Conservation (phyloP, 306 rosid genomes). For the Astragalus membranaceus region DNA sequence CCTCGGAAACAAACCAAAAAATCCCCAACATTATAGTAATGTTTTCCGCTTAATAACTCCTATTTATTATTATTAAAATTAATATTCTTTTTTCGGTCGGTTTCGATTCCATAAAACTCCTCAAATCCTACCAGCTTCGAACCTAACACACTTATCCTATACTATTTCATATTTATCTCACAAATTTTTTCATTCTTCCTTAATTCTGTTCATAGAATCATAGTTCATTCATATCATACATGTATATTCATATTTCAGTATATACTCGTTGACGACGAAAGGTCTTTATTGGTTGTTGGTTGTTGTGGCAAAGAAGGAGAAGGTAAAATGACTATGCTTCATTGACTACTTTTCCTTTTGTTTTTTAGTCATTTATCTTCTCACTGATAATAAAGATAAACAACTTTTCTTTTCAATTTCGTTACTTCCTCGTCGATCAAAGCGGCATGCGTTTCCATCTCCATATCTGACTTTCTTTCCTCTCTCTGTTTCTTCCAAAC, state of each 20-base stretch:
- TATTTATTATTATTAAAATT: neutral
- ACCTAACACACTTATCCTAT: conserved; percentile 35
- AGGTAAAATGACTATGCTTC: conserved; percentile 25
- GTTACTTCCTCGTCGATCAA: conserved; percentile 26
- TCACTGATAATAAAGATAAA: neutral
- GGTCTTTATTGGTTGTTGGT: conserved; percentile 35
- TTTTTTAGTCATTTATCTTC: neutral
- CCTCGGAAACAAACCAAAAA: conserved; percentile 23
- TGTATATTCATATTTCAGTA: neutral
- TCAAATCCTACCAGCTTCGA: conserved; percentile 45
- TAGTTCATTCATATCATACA: neutral
- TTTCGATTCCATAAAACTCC: conserved; percentile 38
- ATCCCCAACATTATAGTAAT: neutral
- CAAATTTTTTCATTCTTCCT: conserved; percentile 9
- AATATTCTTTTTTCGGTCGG: conserved; percentile 15
- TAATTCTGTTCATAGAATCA: neutral
- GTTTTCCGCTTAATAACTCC: neutral
- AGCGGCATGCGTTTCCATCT: neutral
- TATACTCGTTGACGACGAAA: neutral
- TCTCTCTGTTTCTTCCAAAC: neutral
- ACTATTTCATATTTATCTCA: conserved; percentile 8
- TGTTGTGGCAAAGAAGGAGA: conserved; percentile 24
- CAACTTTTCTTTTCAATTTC: conserved; percentile 9
- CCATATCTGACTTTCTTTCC: neutral
- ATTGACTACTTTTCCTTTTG: conserved; percentile 17